Percentiles rank a stretch among this genome's conserved stretches.
Evolutionary conservation across 768 basidiomycete species (phyloP).

Genomic region (Chalciporus piperatus): DNA sequence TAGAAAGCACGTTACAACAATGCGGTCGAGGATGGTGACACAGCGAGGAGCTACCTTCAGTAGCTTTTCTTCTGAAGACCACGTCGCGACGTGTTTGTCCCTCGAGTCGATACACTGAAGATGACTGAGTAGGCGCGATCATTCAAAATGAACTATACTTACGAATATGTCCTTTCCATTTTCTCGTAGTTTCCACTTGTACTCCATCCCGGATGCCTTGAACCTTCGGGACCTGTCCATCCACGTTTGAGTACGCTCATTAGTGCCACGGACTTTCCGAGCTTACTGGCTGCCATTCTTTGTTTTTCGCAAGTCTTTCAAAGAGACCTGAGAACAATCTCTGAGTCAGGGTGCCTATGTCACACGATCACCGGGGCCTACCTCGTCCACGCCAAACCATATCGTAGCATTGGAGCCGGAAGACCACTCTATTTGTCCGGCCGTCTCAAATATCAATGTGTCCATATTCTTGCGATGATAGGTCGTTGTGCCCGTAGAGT

Average conservation of each 20-base stretch:
- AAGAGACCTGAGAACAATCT: constrained; percentile 30
- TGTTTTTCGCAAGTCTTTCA: constrained; percentile 46
- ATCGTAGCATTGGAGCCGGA: constrained; percentile 43
- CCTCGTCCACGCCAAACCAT: constrained; percentile 49
- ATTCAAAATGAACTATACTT: constrained; percentile 17
- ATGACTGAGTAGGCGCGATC: not conserved
- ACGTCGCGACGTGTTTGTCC: constrained; percentile 45
- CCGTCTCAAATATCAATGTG: constrained; percentile 46
- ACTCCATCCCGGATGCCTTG: constrained; percentile 45
- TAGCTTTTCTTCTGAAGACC: constrained; percentile 38
- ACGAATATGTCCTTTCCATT: constrained; percentile 46
- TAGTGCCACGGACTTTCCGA: not conserved
- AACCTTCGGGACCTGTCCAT: constrained; percentile 50
- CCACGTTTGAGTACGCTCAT: constrained; percentile 1
- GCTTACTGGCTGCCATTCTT: constrained; percentile 54
- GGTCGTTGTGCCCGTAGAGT: constrained; percentile 41
- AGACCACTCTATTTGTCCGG: constrained; percentile 54
- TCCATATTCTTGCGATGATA: constrained; percentile 47
- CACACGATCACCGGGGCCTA: constrained; percentile 13
- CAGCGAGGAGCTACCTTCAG: constrained; percentile 42
- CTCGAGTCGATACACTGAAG: constrained; percentile 49
- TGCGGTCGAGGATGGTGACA: constrained; percentile 43
- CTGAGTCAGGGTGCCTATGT: not conserved
- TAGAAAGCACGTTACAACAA: constrained; percentile 53
- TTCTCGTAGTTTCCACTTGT: constrained; percentile 55